These are phyloP conservation scores for Globisporangium cylindrosporum DNA, from an alignment of 352 stramenopile genomes.

Conservation along the genomic window DNA sequence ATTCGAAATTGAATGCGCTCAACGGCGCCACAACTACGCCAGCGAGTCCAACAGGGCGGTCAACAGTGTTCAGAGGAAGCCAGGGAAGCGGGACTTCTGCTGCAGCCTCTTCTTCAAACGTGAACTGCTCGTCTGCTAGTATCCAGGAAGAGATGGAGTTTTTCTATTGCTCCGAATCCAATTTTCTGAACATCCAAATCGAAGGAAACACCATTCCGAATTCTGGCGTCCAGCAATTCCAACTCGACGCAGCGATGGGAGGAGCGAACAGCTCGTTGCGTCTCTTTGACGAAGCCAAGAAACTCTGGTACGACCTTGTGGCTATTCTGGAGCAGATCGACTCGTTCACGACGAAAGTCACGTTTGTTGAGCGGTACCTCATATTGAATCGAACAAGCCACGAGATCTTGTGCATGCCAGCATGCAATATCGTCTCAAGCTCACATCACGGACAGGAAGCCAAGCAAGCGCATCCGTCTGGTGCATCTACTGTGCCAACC, in stretches of 20 bases:
- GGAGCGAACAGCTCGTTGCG: conserved; percentile 65
- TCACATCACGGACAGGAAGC: background rate
- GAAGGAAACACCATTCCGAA: conserved; percentile 50
- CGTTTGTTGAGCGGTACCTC: conserved; percentile 80
- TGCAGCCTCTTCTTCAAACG: background rate
- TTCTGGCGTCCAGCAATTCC: conserved; percentile 61
- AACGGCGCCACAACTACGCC: conserved; percentile 41
- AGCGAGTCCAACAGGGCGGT: conserved; percentile 11
- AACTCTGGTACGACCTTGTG: conserved; percentile 77
- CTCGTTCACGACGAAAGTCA: conserved; percentile 66
- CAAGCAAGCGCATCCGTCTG: conserved; percentile 11
- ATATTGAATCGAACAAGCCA: conserved; percentile 71
- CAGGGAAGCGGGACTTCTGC: background rate
- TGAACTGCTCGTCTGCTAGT: background rate
- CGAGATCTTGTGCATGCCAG: conserved; percentile 45
- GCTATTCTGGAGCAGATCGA: conserved; percentile 68
- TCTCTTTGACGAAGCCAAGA: conserved; percentile 66
- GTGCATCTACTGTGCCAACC: conserved; percentile 12
- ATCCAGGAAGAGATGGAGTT: conserved; percentile 40
- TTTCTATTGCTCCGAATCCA: conserved; percentile 74
- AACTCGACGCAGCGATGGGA: conserved; percentile 44
- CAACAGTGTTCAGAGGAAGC: conserved; percentile 21
- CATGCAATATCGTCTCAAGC: conserved; percentile 36
- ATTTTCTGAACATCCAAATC: conserved; percentile 58
- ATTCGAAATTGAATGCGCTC: conserved; percentile 66